Base-by-base conservation (phyloP, 176 grass and related monocot species). In the Raddia guianensis region DNA sequence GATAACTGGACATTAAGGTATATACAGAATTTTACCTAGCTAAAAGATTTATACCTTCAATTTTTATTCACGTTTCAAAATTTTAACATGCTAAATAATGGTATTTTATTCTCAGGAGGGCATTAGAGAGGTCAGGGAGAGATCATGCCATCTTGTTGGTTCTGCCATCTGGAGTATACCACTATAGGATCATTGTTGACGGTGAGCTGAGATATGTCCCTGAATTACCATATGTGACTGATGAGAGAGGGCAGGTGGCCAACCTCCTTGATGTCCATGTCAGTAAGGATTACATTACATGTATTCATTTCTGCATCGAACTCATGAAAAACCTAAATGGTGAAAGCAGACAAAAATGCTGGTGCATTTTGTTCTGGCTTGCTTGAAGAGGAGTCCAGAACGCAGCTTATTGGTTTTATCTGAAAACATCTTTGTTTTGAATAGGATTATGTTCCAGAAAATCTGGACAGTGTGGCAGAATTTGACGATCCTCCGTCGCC, bases 181-280 rank as follows among this genome's bases (percentile, higher is more conserved):
- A 91, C 75, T 97, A 97, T 84, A 83, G 84, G 56, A 89, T 91
- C 48, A 88, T 91, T 10, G 94, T 97, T 2, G 91, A 97, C 7
- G 84, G 89, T 47, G 86, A 88, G 51, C 71, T 75, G 9, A 91
- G 82, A 79, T 89, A 87, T 49, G 74, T 87, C n/a, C 85, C 86
- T 77, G 91, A 94, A 62, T 80, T 83, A 55, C 92, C 89, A 89
- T 80, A 76, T 80, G 79, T 85, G 52, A 72, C 85, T 42, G 74
- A 92, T 43, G 92, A 94, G 51, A 82, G 59, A 47, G 95, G 85
- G 63, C 87, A 81, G 79, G 70, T 84, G 14, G 72, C 85, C 78
- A 98, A 98, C 73, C 37, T 98, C 74, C 95, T 98, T 55, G 87
- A 99, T 88, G 93, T 99, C 73, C 81, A 89, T 88, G 96, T 99